Conservation (phyloP, 139 green algal species). For the Edaphochlamys debaryana region DNA sequence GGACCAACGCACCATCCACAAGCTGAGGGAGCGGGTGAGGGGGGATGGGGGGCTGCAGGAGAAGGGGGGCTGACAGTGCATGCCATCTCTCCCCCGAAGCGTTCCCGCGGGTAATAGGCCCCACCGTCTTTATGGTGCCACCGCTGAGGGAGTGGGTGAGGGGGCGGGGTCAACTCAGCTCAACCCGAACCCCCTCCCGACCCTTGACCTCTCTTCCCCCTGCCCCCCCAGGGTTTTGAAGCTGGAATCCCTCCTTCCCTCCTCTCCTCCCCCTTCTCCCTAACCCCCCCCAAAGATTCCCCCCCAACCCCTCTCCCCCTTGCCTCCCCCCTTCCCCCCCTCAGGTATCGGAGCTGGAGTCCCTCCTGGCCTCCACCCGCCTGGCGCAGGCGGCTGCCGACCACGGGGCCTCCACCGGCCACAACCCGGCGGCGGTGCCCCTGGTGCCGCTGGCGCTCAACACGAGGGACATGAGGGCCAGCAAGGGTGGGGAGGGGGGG, state of each 20-base stretch:
- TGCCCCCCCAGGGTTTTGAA: too few relatives aligned
- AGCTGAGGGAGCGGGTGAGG: conserved; percentile 50
- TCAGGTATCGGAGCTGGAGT: conserved; percentile 30
- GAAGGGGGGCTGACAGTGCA: too few relatives aligned
- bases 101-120: too few relatives aligned
- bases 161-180: too few relatives aligned
- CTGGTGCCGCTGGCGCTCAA: background rate
- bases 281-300: background rate
- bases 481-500: background rate
- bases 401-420: background rate
- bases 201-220: too few relatives aligned
- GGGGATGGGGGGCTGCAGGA: too few relatives aligned
- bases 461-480: background rate
- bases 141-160: conserved; percentile 51
- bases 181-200: background rate
- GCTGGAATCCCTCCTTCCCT: conserved; percentile 4
- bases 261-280: background rate
- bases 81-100: too few relatives aligned
- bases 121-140: too few relatives aligned
- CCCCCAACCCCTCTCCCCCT: background rate
- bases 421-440: background rate
- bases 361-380: conserved; percentile 24
- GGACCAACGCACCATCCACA: conserved; percentile 52
- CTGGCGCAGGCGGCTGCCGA: background rate
- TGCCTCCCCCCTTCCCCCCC: background rate